Conservation (phyloP, 805 yeast species). For the Saccharomycopsis amapae region DNA sequence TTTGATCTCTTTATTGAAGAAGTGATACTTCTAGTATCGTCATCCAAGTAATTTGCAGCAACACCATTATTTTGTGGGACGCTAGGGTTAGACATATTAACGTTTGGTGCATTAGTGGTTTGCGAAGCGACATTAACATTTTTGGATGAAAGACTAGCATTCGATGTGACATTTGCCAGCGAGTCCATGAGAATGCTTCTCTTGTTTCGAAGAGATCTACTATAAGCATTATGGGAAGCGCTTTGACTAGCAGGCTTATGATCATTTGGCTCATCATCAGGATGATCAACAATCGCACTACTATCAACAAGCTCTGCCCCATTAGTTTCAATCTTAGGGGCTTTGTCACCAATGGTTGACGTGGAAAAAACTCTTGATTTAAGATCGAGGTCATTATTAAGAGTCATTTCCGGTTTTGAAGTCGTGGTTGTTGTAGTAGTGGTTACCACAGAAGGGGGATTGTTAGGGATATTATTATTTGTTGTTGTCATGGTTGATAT, state of each 20-base stretch:
- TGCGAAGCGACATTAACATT: not conserved
- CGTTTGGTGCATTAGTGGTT: not conserved
- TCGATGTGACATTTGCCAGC: constrained; percentile 1
- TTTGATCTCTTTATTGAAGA: constrained; percentile 15
- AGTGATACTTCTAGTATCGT: constrained; percentile 13
- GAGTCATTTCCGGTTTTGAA: too few relatives aligned
- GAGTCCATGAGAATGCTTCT: constrained; percentile 19
- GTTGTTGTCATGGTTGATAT: too few relatives aligned
- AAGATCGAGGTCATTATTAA: too few relatives aligned
- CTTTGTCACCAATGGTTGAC: not conserved
- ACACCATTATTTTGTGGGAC: not conserved
- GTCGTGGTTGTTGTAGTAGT: not conserved
- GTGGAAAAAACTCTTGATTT: not conserved
- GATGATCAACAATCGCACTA: too few relatives aligned
- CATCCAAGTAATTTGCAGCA: constrained; percentile 10
- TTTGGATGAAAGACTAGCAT: not conserved
- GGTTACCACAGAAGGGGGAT: not conserved
- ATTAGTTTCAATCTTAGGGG: not conserved
- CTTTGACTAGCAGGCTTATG: not conserved
- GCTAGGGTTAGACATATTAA: not conserved
- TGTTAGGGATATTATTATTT: too few relatives aligned
- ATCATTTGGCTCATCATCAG: not conserved
- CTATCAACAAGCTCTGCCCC: too few relatives aligned
- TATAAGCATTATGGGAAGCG: constrained; percentile 13
- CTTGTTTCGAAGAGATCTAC: constrained; percentile 19